Conservation (phyloP, 495 filamentous ascomycete species). For the Talaromyces ruber region DNA sequence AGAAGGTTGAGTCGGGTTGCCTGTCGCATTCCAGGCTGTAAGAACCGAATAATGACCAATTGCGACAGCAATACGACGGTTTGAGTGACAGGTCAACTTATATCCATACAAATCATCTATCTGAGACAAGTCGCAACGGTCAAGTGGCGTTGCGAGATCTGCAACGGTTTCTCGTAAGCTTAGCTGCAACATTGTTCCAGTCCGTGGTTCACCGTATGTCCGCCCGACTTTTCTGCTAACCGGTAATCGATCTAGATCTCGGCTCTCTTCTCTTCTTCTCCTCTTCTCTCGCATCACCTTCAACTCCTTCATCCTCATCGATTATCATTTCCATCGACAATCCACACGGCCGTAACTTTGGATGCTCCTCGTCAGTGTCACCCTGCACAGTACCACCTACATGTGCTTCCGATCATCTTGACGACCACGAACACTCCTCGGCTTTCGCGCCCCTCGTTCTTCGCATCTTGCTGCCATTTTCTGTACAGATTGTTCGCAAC, state of each 20-base stretch:
- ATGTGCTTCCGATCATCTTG: not conserved
- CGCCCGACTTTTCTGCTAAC: not conserved
- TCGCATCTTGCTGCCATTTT: not conserved
- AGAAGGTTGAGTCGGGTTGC: not conserved
- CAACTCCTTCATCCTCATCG: not conserved
- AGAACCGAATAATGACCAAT: no score
- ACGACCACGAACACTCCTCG: not conserved
- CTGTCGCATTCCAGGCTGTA: not conserved
- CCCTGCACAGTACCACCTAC: not conserved
- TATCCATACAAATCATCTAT: not conserved
- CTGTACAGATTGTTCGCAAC: not conserved
- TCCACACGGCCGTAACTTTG: not conserved
- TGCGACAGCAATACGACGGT: not conserved
- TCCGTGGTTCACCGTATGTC: not conserved
- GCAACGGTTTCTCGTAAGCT: not conserved
- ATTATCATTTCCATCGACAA: not conserved
- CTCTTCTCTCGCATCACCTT: not conserved
- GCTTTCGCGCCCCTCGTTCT: not conserved
- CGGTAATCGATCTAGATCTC: no score
- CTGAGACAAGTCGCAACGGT: not conserved
- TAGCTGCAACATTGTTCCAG: not conserved
- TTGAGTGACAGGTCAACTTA: not conserved
- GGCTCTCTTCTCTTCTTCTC: not conserved
- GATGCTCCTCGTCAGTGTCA: not conserved
- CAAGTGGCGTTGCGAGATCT: not conserved